Evolutionary conservation across 2,329 filamentous ascomycete species (phyloP).

Genomic region (Xylariaceae sp.): DNA sequence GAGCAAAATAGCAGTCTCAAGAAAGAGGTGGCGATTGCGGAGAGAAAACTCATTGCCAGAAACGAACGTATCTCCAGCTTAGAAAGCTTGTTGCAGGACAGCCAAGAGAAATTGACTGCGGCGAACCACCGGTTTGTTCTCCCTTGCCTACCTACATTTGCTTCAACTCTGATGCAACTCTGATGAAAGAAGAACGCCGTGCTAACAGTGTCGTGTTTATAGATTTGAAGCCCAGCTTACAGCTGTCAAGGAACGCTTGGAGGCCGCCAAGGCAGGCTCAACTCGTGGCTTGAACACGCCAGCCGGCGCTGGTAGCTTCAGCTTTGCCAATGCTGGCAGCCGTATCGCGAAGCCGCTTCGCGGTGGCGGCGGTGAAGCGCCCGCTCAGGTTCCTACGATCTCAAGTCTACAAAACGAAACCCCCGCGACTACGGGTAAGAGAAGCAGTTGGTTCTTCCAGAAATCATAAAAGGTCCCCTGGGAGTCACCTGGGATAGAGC

Average conservation of each 20-base stretch:
- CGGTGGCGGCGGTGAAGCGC: constrained; percentile 49
- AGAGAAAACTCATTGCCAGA: constrained; percentile 90
- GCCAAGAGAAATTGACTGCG: constrained; percentile 95
- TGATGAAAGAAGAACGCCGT: constrained; percentile 3
- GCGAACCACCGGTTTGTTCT: constrained; percentile 86
- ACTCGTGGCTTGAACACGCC: constrained; percentile 73
- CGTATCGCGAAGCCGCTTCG: constrained; percentile 65
- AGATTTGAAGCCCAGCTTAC: constrained; percentile 97
- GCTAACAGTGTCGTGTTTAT: constrained; percentile 28
- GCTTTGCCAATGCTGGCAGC: constrained; percentile 59
- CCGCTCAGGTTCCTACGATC: constrained; percentile 49
- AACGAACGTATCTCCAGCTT: constrained; percentile 96
- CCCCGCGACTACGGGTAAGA: constrained; percentile 48
- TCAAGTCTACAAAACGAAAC: constrained; percentile 53
- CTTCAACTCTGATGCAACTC: background rate
- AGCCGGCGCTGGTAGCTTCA: constrained; percentile 60
- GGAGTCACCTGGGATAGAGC: background rate
- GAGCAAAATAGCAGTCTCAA: constrained; percentile 96
- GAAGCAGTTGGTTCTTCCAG: constrained; percentile 70
- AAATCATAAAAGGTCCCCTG: constrained; percentile 34
- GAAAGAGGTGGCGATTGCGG: constrained; percentile 98
- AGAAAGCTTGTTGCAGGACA: constrained; percentile 88
- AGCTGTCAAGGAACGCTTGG: constrained; percentile 94
- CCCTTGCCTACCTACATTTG: background rate
- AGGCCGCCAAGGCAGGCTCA: constrained; percentile 87